Evolutionary conservation across 2,329 filamentous ascomycete genomes (phyloP).

Genomic region (Paracorniculantispora psalliotae): DNA sequence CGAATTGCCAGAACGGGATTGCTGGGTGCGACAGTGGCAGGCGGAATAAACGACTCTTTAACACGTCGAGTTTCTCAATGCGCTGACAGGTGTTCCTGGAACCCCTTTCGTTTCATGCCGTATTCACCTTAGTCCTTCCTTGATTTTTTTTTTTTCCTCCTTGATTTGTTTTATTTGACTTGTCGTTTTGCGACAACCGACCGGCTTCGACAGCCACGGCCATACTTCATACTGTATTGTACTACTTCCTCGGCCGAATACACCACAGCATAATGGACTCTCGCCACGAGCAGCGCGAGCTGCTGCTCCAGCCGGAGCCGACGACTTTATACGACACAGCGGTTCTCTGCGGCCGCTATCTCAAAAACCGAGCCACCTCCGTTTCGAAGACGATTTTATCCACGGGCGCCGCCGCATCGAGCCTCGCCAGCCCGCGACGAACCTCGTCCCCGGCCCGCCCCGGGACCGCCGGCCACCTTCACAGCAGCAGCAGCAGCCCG

Average conservation of each 20-base stretch:
- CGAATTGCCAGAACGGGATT: neutral
- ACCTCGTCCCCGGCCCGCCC: neutral
- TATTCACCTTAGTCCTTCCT: neutral
- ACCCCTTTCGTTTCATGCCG: neutral
- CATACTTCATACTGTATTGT: too few relatives aligned
- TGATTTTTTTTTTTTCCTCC: neutral
- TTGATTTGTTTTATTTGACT: neutral
- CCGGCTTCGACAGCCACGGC: neutral
- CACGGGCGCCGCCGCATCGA: neutral
- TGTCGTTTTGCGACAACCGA: neutral
- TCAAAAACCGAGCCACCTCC: conserved; percentile 1
- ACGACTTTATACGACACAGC: neutral
- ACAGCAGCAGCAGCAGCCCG: neutral
- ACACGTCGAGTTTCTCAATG: neutral
- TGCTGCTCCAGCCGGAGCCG: neutral
- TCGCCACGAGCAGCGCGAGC: neutral
- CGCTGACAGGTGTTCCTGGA: too few relatives aligned
- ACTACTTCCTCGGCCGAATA: neutral
- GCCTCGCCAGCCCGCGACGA: neutral
- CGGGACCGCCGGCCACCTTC: neutral
- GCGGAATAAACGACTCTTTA: neutral
- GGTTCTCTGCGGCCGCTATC: neutral
- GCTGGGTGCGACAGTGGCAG: neutral
- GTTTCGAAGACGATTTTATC: neutral
- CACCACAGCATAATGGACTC: neutral